Base-by-base conservation (phyloP, 805 yeast species). In the Hagleromyces aurorensis region DNA sequence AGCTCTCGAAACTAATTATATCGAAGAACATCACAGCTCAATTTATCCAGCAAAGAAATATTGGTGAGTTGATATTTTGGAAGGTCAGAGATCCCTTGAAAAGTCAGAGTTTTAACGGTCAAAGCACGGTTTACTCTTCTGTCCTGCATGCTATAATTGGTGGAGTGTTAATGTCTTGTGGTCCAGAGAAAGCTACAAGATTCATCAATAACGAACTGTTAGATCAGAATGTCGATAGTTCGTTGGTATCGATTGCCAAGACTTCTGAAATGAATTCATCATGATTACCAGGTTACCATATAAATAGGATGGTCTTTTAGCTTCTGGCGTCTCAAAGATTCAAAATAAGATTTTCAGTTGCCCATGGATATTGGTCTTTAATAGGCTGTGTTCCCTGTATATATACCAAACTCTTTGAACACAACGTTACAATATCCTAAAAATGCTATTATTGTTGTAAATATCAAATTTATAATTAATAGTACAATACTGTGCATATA, bases 91-190 rank as follows among this genome's bases (percentile, higher is more conserved):
- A 69, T 42, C 65, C 66, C 21, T 57, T 64, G 23, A 54, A 65
- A 36, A 59, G 57, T 37, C 64, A 67, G 25, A 64, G 57, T 37
- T 51, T 48, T 27, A 73, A 72, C 46, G 83, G 82, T 21, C 79
- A 75, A 46, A 53, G 68, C 47, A 61, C 68, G 34, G 69, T 75
- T 8, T 61, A 66, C 35, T 69, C 75, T 3, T 70, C 72, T 37
- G 68, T 72, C 52, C 50, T 73, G 37, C 64, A 63, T 44, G 78
- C 89, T 4, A 57, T 80, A 33, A 57, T 81, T 16, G 91, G 91
- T 15, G 87, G 80, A 3, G 70, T 81, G 29, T 64, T 78, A 19
- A 59, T 72, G 19, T 62, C 66, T 16, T 75, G 76, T 44, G 91
- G 91, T 4, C 69, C 72, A 43, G 41, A 37, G 4, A 66, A 52